A percentile compares a stretch with the other conserved stretches of the same genome.
These are phyloP conservation scores for Telfairia occidentalis DNA, from an alignment of 331 rosid species.

Conservation along the genomic window DNA sequence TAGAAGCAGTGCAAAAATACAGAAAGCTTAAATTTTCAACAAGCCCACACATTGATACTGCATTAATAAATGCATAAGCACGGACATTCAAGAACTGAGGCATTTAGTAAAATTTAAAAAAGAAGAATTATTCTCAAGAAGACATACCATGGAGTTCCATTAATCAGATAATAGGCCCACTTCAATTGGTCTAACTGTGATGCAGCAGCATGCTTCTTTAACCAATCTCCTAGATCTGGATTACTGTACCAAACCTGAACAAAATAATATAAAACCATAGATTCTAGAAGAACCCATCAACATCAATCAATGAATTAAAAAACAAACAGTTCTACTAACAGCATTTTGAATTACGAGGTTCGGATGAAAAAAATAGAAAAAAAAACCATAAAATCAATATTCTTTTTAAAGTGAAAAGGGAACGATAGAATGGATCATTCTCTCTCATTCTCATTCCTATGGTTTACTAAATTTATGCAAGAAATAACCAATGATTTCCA, in stretches of 20 bases:
- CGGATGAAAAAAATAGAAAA: not conserved
- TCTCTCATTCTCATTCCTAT: not conserved
- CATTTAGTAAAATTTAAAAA: not conserved
- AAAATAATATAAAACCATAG: conserved; percentile 3
- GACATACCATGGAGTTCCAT: conserved; percentile 79
- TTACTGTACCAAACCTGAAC: conserved; percentile 73
- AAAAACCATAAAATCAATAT: not conserved
- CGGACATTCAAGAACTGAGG: not conserved
- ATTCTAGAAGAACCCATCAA: not conserved
- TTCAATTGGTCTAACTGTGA: conserved; percentile 70
- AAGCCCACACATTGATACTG: not conserved
- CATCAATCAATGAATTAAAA: not conserved
- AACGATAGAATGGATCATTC: not conserved
- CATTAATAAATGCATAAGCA: not conserved
- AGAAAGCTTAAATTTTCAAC: not conserved
- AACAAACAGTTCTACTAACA: not conserved
- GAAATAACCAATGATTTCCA: not conserved
- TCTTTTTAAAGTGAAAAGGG: not conserved
- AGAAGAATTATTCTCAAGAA: not conserved
- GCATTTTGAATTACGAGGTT: not conserved
- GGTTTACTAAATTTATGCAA: not conserved
- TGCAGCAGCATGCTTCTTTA: conserved; percentile 52
- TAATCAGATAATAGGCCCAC: conserved; percentile 77
- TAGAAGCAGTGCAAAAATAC: not conserved
- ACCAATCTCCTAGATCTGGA: conserved; percentile 76